Evolutionary conservation across 805 yeast species (phyloP), one percentile per base, ranked within the genome.

Genomic region (Yarrowia porcina): DNA sequence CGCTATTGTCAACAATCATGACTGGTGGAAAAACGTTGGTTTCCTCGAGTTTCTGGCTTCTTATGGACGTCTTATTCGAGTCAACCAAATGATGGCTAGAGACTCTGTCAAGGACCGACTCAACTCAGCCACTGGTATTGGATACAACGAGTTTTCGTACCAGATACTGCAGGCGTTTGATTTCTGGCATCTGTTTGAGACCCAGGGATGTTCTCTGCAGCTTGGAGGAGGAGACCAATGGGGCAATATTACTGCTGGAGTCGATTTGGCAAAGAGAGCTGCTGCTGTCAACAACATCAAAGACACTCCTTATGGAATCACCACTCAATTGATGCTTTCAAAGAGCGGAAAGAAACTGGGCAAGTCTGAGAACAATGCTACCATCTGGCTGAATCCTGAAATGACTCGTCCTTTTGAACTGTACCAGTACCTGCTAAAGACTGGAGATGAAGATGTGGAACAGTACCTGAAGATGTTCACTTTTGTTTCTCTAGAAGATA

Each of bases 181-280:
- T 72, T 94, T 90, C 71, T 90, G 87, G 80, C 90, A 92, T 71
- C 75, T 94, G 64, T 84, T 83, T 76, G 80, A 80, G 38, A 72
- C 81, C 15, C 74, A 82, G 36, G 74, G 77, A 3, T 92, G 92
- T 44, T 78, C 80, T 44, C 74, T 91, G 13, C 98, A 94, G 76
- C 85, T 78, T 9, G 99, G 99, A 23, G 99, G 99, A 6, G 91
- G 89, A 71, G 99, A 94, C 72, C 99, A 94, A 74, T 94, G 97
- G 91, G 99, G 99, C 0, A 94, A 94, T 70, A 94, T 94, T 64
- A 90, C 96, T 1, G 97, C 98, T 0, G 99, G 99, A 0, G 82
- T 89, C 39, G 99, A 94, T 69, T 79, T 94, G 64, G 33, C 63
- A 18, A 63, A 45, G 15, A 38, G 66, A 44, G 65, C 62, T 60